Evolutionary conservation across 192 early-diverging fungal species (phyloP).

Genomic region (Podila horticola): DNA sequence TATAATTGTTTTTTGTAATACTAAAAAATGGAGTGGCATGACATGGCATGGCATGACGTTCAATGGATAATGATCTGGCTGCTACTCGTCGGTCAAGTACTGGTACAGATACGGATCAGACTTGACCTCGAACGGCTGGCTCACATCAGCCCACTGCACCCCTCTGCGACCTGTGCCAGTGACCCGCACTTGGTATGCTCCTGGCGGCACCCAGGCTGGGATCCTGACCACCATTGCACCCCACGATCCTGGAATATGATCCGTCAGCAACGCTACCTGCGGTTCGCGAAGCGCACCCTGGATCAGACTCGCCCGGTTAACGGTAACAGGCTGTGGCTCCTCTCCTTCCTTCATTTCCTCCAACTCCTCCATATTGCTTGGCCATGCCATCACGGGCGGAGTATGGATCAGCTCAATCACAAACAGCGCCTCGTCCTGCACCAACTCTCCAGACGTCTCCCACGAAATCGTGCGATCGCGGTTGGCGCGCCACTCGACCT

Average conservation of each 20-base stretch:
- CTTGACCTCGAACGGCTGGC: constrained; percentile 35
- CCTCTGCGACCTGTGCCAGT: not conserved
- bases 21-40: no score
- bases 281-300: constrained; percentile 3
- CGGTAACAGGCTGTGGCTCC: not conserved
- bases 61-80: no score
- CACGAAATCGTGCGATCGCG: constrained; percentile 31
- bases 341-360: not conserved
- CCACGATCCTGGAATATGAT: constrained; percentile 26
- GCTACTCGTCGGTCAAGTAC: not conserved
- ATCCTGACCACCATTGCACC: constrained; percentile 15
- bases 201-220: constrained; percentile 26
- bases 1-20: no score
- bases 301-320: not conserved
- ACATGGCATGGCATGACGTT: no score
- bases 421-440: not conserved
- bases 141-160: constrained; percentile 33
- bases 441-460: not conserved
- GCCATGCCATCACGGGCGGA: not conserved
- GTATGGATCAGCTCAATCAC: constrained; percentile 11
- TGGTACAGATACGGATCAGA: constrained; percentile 41
- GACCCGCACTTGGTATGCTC: constrained; percentile 24
- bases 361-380: not conserved
- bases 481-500: constrained; percentile 27
- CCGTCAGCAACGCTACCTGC: constrained; percentile 14